Conservation (phyloP, 2,329 filamentous ascomycete species). For the Plectosphaerella plurivora region DNA sequence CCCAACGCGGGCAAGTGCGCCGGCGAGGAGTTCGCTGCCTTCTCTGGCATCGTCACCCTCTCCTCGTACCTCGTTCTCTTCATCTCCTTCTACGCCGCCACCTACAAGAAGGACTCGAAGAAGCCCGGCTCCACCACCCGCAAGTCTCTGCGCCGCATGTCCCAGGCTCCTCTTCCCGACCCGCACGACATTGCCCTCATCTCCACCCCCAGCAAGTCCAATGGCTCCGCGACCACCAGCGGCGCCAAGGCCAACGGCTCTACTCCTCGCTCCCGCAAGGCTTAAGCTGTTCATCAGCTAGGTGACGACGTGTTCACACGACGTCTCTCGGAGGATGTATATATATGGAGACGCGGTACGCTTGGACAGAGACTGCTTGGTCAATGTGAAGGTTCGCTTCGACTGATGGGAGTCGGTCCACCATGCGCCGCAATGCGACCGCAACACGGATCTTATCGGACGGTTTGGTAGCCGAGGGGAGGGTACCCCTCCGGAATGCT, state of each 20-base stretch:
- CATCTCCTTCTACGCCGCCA: conserved; percentile 98
- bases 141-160: conserved; percentile 67
- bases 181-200: conserved; percentile 65
- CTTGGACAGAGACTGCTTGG: no score
- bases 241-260: conserved; percentile 55
- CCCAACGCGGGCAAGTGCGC: conserved; percentile 84
- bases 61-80: conserved; percentile 96
- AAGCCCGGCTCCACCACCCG: conserved; percentile 56
- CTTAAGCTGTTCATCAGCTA: conserved; percentile 34
- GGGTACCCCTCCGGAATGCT: neutral
- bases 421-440: no score
- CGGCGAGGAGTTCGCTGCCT: conserved; percentile 94
- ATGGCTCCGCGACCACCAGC: conserved; percentile 48
- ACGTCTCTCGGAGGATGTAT: neutral
- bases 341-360: neutral
- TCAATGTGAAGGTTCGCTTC: no score
- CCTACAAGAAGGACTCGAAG: conserved; percentile 86
- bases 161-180: conserved; percentile 68
- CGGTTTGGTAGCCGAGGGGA: neutral
- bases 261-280: conserved; percentile 66
- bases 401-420: no score
- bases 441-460: neutral
- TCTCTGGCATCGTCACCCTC: conserved; percentile 86
- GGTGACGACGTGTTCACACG: no score
- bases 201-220: conserved; percentile 45